Percentiles rank a stretch among this genome's conserved stretches.
phyloP scores from a whole-genome alignment of 2,329 filamentous ascomycete genomes.

The Fusarium goolgardi region DNA sequence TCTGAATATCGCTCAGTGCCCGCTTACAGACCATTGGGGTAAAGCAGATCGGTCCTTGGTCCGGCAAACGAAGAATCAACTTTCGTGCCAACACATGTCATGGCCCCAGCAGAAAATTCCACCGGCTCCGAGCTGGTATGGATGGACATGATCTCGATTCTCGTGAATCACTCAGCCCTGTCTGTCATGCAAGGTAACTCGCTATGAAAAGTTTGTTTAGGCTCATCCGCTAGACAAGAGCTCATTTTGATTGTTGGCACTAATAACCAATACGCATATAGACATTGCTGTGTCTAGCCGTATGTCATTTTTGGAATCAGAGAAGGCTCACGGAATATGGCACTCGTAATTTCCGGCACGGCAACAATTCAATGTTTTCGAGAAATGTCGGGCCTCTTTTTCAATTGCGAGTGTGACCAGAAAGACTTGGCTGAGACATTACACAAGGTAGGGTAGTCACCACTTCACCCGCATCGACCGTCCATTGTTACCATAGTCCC shows the following conservation, averaged over 20 bases:
- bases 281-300: neutral
- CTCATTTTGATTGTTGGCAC: constrained; percentile 16
- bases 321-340: neutral
- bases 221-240: neutral
- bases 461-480: constrained; percentile 14
- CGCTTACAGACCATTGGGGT: neutral
- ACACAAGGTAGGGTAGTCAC: constrained; percentile 4
- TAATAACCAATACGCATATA: neutral
- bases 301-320: constrained; percentile 6
- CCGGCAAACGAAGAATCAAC: constrained; percentile 9
- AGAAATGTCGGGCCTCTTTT: constrained; percentile 9
- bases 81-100: constrained; percentile 26
- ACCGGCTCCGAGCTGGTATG: constrained; percentile 27
- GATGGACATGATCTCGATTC: constrained; percentile 13
- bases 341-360: neutral
- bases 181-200: constrained; percentile 14
- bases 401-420: neutral
- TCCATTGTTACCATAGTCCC: constrained; percentile 13
- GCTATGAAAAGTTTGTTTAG: constrained; percentile 30
- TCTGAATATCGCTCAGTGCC: neutral
- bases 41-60: constrained; percentile 12
- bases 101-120: constrained; percentile 30
- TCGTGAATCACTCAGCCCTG: constrained; percentile 34
- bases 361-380: neutral
- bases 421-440: neutral